Conservation (phyloP, 2,329 filamentous ascomycete species). For the Pezicula radicicola region DNA sequence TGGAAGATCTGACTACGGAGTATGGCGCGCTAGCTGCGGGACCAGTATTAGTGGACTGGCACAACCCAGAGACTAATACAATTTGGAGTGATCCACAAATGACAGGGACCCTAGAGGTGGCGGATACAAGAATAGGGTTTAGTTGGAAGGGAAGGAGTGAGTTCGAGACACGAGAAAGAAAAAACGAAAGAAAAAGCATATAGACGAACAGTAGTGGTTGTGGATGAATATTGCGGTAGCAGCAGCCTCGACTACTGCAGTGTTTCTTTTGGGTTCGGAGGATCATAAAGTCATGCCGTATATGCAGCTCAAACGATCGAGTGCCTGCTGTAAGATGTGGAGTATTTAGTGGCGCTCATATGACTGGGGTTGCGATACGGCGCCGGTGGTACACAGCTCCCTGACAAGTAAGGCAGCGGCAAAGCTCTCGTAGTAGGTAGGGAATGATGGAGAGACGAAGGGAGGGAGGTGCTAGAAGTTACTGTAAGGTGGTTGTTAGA, state of each 20-base stretch:
- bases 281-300: not conserved
- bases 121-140: not conserved
- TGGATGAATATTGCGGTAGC: not conserved
- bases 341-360: not conserved
- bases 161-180: not conserved
- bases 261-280: not conserved
- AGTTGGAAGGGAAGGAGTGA: not conserved
- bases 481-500: no score
- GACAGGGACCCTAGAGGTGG: not conserved
- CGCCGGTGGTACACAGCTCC: no score
- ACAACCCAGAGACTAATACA: not conserved
- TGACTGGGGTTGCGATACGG: no score
- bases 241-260: no score
- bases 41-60: slow-evolving; percentile 1
- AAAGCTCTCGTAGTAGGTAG: no score
- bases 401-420: no score
- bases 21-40: no score
- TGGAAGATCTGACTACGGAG: not conserved
- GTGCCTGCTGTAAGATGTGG: not conserved
- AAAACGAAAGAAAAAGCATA: slow-evolving; percentile 1
- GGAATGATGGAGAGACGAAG: no score
- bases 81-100: not conserved
- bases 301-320: not conserved
- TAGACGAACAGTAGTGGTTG: not conserved
- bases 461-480: no score